phyloP scores from a whole-genome alignment of 2,329 filamentous ascomycete species.

The Hortaea sp. region DNA sequence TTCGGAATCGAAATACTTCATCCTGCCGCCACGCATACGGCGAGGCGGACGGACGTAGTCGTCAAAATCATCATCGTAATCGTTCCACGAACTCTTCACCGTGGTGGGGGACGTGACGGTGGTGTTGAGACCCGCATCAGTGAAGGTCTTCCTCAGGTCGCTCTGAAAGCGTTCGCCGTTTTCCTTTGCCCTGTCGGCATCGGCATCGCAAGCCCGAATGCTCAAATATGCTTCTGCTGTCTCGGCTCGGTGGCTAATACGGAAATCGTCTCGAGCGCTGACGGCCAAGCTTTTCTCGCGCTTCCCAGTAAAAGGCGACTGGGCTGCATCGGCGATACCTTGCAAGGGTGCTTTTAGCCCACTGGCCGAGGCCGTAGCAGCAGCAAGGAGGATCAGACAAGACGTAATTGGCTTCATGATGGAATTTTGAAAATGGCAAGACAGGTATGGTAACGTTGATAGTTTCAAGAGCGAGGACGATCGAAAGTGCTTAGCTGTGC shows the following conservation, averaged over 20 bases:
- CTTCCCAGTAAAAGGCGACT: not conserved
- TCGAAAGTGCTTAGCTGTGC: too few relatives aligned
- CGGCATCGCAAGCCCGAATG: not conserved
- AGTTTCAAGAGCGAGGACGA: too few relatives aligned
- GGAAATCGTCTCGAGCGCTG: not conserved
- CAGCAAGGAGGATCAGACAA: not conserved
- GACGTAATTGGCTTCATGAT: too few relatives aligned
- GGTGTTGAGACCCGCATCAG: not conserved
- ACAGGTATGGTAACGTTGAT: too few relatives aligned
- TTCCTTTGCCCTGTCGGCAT: not conserved
- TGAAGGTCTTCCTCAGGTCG: not conserved
- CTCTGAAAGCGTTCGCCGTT: not conserved
- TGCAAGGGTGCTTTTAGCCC: not conserved
- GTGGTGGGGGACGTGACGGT: not conserved
- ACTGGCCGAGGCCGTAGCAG: not conserved
- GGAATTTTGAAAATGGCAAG: too few relatives aligned
- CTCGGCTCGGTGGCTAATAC: not conserved
- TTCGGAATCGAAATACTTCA: not conserved
- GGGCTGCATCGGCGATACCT: not conserved
- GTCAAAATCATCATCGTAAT: not conserved
- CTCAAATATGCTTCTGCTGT: not conserved
- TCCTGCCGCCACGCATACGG: not conserved
- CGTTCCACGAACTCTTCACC: not conserved
- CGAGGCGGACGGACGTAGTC: not conserved
- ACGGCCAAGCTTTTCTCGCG: not conserved